phyloP scores from a whole-genome alignment of 1,139 yeast species.

The Debaryomyces subglobosus region DNA sequence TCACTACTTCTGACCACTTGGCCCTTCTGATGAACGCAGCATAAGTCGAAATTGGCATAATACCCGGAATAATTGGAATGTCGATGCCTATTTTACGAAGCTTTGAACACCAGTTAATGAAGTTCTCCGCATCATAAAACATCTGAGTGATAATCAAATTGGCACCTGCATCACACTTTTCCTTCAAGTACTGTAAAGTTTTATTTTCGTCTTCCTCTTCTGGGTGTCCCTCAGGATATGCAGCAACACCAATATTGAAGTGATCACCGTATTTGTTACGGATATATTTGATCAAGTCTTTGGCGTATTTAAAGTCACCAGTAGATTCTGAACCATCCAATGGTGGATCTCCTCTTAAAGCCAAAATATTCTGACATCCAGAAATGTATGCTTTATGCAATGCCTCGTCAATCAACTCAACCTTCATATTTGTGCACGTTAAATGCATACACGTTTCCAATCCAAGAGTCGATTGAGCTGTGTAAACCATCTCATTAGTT shows the following conservation, averaged over 20 bases:
- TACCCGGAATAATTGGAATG: conserved; percentile 93
- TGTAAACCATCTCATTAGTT: conserved; percentile 89
- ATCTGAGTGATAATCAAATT: conserved; percentile 50
- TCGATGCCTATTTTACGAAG: conserved; percentile 76
- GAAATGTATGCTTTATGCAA: conserved; percentile 81
- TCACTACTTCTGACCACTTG: conserved; percentile 83
- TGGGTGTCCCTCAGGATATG: conserved; percentile 79
- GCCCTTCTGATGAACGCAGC: conserved; percentile 92
- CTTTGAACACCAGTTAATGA: conserved; percentile 76
- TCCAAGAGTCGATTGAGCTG: conserved; percentile 90
- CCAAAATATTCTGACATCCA: conserved; percentile 92
- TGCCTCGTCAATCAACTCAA: conserved; percentile 80
- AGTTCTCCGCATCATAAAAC: conserved; percentile 74
- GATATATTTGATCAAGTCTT: conserved; percentile 60
- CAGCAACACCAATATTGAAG: conserved; percentile 76
- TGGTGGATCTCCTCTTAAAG: conserved; percentile 80
- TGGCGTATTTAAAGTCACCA: conserved; percentile 78
- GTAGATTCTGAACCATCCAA: conserved; percentile 66
- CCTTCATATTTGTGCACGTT: conserved; percentile 95
- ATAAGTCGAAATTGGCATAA: conserved; percentile 96
- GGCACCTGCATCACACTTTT: conserved; percentile 52
- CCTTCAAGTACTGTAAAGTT: conserved; percentile 74
- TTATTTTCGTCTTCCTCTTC: conserved; percentile 68
- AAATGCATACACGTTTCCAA: conserved; percentile 97
- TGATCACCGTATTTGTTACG: conserved; percentile 59